phyloP scores from a whole-genome alignment of 129 eudicot species.

The Pulicaria dysenterica region DNA sequence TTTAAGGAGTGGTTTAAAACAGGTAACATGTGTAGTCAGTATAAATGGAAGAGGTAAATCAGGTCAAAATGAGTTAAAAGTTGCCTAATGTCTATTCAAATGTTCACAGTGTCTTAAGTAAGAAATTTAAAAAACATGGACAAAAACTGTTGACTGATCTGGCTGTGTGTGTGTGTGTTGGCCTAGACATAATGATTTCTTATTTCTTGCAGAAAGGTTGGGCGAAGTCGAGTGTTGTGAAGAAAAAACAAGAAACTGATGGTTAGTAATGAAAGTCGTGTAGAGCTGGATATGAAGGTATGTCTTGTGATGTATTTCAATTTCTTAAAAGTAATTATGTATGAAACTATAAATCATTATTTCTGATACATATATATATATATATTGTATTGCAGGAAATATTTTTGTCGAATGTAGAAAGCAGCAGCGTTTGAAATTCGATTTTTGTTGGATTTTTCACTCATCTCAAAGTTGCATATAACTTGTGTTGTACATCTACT shows the following conservation, averaged over 20 bases:
- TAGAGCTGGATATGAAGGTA: slow-evolving; percentile 31
- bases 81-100: no score
- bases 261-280: not conserved
- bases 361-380: no score
- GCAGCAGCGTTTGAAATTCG: not conserved
- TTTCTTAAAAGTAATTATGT: not conserved
- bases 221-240: not conserved
- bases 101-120: no score
- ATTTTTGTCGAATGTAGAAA: slow-evolving; percentile 1
- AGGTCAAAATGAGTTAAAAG: no score
- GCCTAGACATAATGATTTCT: no score
- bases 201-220: slow-evolving; percentile 26
- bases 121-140: no score
- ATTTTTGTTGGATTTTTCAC: slow-evolving; percentile 4
- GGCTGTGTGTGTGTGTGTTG: not conserved
- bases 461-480: not conserved
- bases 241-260: slow-evolving; percentile 1
- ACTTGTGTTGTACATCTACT: not conserved
- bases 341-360: not conserved
- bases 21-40: no score
- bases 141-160: no score
- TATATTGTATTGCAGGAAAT: slow-evolving; percentile 22
- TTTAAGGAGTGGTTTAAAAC: no score
- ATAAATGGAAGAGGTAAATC: no score
- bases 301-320: not conserved